Conservation (phyloP, 169 alveolate genomes). For the Plasmodium reichenowi region DNA sequence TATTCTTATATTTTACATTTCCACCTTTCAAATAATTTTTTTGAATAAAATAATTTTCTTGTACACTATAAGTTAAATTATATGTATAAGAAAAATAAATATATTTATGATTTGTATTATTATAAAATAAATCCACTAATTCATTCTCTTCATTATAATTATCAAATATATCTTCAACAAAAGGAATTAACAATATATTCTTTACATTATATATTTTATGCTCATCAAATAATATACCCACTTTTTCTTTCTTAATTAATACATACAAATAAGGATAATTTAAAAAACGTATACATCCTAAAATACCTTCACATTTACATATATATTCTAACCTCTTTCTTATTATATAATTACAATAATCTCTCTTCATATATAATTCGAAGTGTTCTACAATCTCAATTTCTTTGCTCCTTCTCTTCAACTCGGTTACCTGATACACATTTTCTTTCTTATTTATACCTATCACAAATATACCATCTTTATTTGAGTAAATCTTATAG, state of each 20-base stretch:
- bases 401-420: background rate
- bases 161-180: constrained; percentile 46
- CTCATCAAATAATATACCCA: constrained; percentile 75
- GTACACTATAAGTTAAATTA: constrained; percentile 78
- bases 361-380: background rate
- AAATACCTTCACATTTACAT: constrained; percentile 76
- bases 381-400: constrained; percentile 5
- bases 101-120: constrained; percentile 75
- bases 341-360: constrained; percentile 14
- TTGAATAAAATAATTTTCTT: constrained; percentile 55
- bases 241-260: constrained; percentile 69
- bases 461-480: background rate
- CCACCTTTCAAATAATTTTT: constrained; percentile 48
- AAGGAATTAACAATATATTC: constrained; percentile 77
- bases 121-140: constrained; percentile 74
- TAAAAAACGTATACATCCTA: constrained; percentile 78
- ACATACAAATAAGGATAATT: constrained; percentile 79
- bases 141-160: constrained; percentile 63
- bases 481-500: constrained; percentile 18
- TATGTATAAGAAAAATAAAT: constrained; percentile 84
- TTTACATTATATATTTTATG: constrained; percentile 79
- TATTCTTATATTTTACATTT: background rate
- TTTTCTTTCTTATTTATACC: constrained; percentile 46
- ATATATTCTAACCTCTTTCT: constrained; percentile 11
- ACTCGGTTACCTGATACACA: constrained; percentile 12